Conservation (phyloP, 768 basidiomycete species). For the Phanerodontia chrysosporium region DNA sequence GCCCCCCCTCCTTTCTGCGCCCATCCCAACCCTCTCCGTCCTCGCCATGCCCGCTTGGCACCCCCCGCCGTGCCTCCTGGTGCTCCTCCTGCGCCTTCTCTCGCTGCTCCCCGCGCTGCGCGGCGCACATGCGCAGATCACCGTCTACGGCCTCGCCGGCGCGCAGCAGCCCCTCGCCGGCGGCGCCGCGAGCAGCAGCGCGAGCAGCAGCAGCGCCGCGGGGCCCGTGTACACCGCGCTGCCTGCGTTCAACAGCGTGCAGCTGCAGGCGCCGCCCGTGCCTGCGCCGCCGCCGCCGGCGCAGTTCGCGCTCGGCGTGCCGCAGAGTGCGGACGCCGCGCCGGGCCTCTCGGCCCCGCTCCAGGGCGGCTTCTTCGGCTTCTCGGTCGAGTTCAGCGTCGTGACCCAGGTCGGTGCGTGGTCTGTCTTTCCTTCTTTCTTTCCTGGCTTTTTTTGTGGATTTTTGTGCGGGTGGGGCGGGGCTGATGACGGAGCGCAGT, state of each 20-base stretch:
- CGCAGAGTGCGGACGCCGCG: constrained; percentile 18
- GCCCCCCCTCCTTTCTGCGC: neutral
- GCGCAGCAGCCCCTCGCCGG: constrained; percentile 10
- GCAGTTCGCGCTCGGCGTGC: constrained; percentile 42
- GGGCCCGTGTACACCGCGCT: constrained; percentile 40
- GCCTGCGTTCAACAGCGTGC: constrained; percentile 50
- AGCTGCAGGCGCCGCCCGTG: constrained; percentile 45
- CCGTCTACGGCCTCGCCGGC: constrained; percentile 17
- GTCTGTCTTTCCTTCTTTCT: neutral
- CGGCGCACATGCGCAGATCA: constrained; percentile 7
- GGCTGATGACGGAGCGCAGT: too few species aligned
- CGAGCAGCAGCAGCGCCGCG: constrained; percentile 20
- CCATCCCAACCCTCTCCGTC: neutral
- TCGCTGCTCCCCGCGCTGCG: too few species aligned
- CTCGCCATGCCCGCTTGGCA: neutral
- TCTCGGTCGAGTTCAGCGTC: constrained; percentile 74
- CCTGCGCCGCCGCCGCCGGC: constrained; percentile 41
- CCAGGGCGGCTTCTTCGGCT: constrained; percentile 61
- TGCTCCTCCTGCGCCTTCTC: neutral
- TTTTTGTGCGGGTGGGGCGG: neutral
- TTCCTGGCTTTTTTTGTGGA: neutral
- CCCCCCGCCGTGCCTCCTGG: neutral
- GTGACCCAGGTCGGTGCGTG: constrained; percentile 56
- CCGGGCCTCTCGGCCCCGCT: constrained; percentile 38
- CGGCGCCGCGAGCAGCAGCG: constrained; percentile 15